phyloP scores from a whole-genome alignment of 768 basidiomycete species.

The Amanita brunnescens region DNA sequence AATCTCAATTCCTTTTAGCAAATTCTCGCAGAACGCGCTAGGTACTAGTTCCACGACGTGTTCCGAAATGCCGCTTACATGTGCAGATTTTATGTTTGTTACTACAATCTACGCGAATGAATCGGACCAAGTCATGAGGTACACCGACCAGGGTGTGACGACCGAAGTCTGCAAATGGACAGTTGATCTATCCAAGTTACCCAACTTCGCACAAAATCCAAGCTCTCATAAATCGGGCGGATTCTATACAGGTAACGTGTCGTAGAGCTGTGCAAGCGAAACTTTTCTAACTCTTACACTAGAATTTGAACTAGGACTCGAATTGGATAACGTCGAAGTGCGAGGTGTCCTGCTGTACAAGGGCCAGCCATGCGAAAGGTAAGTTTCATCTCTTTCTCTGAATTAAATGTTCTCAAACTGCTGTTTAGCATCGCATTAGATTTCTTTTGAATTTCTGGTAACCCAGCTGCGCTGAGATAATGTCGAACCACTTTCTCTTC shows the following conservation, averaged over 20 bases:
- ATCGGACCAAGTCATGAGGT: conserved; percentile 64
- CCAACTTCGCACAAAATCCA: too few species aligned
- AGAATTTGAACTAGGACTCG: conserved; percentile 82
- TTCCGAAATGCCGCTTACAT: background rate
- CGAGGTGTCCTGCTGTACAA: conserved; percentile 74
- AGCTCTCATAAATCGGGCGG: conserved; percentile 28
- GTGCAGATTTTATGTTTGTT: conserved; percentile 67
- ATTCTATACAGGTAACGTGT: conserved; percentile 66
- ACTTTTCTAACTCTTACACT: background rate
- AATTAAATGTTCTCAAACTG: too few species aligned
- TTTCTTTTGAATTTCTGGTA: too few species aligned
- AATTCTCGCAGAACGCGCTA: conserved; percentile 62
- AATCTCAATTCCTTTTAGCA: conserved; percentile 30
- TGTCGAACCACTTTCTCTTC: too few species aligned
- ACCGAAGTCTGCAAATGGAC: conserved; percentile 15
- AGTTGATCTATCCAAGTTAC: too few species aligned
- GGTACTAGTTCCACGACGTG: conserved; percentile 44
- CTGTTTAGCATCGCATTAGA: too few species aligned
- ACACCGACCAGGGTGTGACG: conserved; percentile 64
- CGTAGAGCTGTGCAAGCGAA: background rate
- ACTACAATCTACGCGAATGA: conserved; percentile 79
- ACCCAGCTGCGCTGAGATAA: too few species aligned
- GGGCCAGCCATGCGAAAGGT: conserved; percentile 64
- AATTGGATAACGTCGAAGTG: conserved; percentile 81
- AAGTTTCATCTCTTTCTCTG: too few species aligned